Evolutionary conservation across 2,329 filamentous ascomycete species (phyloP), one percentile per base, ranked within the genome.

Genomic region (Sarocladium brachiariae): DNA sequence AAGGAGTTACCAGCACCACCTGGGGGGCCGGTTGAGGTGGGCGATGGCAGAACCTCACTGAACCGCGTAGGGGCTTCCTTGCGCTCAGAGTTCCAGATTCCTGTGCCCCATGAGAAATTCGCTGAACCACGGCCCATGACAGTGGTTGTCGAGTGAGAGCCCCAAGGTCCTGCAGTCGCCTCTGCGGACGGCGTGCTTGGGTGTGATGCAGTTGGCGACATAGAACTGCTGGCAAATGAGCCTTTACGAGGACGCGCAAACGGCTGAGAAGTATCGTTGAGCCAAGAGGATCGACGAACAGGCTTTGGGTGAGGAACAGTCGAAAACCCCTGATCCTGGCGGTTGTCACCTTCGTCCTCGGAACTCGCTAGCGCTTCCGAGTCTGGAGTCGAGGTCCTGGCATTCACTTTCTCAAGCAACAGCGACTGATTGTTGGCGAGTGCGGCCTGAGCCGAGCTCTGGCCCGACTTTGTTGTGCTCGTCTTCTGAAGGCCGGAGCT

Each of bases 351-450:
- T 67, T 99, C 93, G 65, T 97, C 93, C 66, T 97, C 93, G 11
- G 91, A 96, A 57, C 92, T 97, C 49, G 87, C 90, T 53, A 97
- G 73, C 49, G 89, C 92, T 65, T 97, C 92, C 3, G 91, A 96
- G 64, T 97, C 93, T 19, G 92, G 92, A 1, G 92, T 96, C 7
- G 89, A 90, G 50, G 87, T 86, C 59, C 91, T 82, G 51, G 84
- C 78, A 60, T 87, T 86, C 47, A 86, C 75, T 65, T 90, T 93
- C 48, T 92, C 88, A 30, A 89, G 75, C 45, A 88, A 70, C 34
- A 84, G 72, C 34, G 81, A 81, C 53, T 86, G 81, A 59, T 75
- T 85, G 58, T 69, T 81, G 19, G 80, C 72, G 50, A 77, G 66
- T 55, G 73, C 66, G 54, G 69, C 58, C 57, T 74, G 59, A 61